Evolutionary conservation across 495 filamentous ascomycete genomes (phyloP), one percentile per base, ranked within the genome.

Genomic region (Daldinia concentrica): DNA sequence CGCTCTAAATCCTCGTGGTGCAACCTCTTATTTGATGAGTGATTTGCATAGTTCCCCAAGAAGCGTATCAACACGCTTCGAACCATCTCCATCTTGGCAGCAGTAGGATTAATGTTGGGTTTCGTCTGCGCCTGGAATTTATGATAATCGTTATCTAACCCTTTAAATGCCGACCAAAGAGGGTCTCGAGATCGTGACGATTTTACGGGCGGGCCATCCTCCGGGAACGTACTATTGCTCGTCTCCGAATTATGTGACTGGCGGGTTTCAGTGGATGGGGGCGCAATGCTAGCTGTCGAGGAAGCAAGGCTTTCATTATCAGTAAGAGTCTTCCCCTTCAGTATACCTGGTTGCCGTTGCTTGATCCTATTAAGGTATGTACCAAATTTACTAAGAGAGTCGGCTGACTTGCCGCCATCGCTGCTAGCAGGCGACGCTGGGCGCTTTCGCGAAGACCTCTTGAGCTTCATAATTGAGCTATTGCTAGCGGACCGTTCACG

Each of bases 1-100:
- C 92, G 88, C 66, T 99, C 95, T 45, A 98, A 79, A 76, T 97
- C 93, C 82, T 98, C 95, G 6, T 93, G 85, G 32, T 87, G 82
- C 19, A 85, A 66, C 55, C 84, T 85, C 69, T 83, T 85, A 68
- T 88, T 90, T 4, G 92, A 94, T 1, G 88, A 80, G 72, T 95
- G 90, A n/a, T 87, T 78, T 50, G 88, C 86, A 71, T 93, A 88
- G 54, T 86, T 90, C 58, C 86, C 84, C 39, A 99, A 82, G 72
- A 98, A 97, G 0, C 95, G 94, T n/a, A 97, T 77, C 4, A 99
- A 86, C 6, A 89, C 86, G 14, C 89, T 83, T 29, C 94, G 90
- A 62, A 99, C 87, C 32, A 97, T 87, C 68, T 89, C 91, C 52
- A 92, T 91, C 75, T 97, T 96, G 52, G 93, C 78, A 4, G 91